A percentile compares a stretch with the other conserved stretches of the same genome.
phyloP scores from a whole-genome alignment of 805 yeast species.

The Saccharomyces jurei region DNA sequence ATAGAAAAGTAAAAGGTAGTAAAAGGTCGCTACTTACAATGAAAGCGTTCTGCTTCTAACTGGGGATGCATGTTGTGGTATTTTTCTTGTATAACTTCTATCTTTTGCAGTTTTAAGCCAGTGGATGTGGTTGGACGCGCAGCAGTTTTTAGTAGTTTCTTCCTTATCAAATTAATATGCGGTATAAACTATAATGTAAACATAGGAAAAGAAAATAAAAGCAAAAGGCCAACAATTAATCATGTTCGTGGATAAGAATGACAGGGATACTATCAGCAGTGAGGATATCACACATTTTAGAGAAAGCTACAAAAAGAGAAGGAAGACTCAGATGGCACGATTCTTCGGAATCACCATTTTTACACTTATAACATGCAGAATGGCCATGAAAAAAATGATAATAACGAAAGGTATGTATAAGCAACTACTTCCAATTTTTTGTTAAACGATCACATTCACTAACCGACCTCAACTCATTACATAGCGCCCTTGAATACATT shows the following conservation, averaged over 20 bases:
- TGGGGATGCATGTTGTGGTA: constrained; percentile 43
- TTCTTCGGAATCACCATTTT: constrained; percentile 68
- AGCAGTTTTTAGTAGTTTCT: background rate
- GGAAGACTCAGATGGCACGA: constrained; percentile 63
- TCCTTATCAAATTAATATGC: background rate
- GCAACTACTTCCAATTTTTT: background rate
- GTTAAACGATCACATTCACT: background rate
- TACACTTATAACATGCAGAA: constrained; percentile 62
- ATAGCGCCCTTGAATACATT: constrained; percentile 59
- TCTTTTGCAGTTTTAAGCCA: background rate
- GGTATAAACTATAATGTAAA: background rate
- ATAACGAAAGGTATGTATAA: constrained; percentile 48
- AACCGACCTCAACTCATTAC: background rate
- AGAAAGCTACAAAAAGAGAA: constrained; percentile 46
- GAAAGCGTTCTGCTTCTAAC: constrained; percentile 41
- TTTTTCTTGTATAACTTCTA: background rate
- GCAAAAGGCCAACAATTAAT: background rate
- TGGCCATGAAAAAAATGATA: constrained; percentile 67
- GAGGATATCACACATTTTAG: background rate
- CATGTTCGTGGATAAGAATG: background rate
- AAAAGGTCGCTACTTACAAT: constrained; percentile 27
- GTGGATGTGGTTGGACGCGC: background rate
- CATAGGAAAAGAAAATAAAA: background rate
- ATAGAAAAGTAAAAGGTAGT: no score
- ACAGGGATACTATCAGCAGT: background rate